Base-by-base conservation (phyloP, 2,329 filamentous ascomycete species). In the Pseudogymnoascus sp. region DNA sequence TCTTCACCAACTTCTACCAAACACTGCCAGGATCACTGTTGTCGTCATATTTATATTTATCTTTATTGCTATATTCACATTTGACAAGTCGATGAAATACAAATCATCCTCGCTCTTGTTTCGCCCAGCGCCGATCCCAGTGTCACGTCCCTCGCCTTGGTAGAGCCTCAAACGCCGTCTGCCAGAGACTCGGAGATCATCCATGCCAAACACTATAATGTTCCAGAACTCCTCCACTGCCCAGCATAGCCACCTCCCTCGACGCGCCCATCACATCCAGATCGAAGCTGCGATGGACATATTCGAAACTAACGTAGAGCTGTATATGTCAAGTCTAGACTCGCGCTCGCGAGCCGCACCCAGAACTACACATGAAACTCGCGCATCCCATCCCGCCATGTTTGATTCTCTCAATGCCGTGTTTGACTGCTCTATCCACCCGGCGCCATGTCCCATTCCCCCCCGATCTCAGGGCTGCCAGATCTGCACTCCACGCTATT, bases 131-230 rank as follows among this genome's bases (percentile, higher is more conserved):
- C 29, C 26, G 45, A 55, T 55, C 45, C 29, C 8, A 55, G 45
- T 55, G 45, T 55, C 45, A 55, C n/a, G 45, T 33, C n/a, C 45
- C 45, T 55, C 45, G 45, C 45, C 45, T 55, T 55, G 45, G 45
- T 33, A 55, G 45, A 55, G 45, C 45, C 45, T 55, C 45, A 55
- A 55, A 55, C 45, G 45, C 16, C 45, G 26, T 55, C 45, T 10
- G 45, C 45, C 8, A 52, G 45, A 52, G 45, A 31, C 45, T 52
- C 26, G 45, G 14, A 31, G 45, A 52, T 52, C 45, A 55, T 55
- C 45, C 26, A 55, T 55, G 45, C 45, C 29, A 55, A 55, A 55
- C 45, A 33, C 8, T 19, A 19, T 2, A 33, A 12, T 1, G 45
- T 55, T 33, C 45, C 45, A 55, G 45, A 33, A 55, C 45, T 33